Conservation (phyloP, 768 basidiomycete genomes). For the Auricularia auricula-judae region DNA sequence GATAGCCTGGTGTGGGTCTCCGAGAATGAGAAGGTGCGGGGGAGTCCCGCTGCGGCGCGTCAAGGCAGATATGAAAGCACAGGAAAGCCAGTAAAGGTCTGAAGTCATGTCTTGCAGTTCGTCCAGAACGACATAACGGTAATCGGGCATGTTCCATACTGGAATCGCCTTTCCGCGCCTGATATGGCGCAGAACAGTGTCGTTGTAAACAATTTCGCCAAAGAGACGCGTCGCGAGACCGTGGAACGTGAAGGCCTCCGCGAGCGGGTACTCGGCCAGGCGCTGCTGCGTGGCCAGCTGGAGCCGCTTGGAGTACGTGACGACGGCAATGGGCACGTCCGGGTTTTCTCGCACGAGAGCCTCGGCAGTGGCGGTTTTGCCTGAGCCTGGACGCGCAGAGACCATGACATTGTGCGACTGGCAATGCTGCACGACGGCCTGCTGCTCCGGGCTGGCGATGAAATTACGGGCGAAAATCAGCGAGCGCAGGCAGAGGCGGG, state of each 20-base stretch:
- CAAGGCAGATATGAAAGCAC: neutral
- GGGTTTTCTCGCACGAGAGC: neutral
- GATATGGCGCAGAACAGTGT: neutral
- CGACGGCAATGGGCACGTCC: neutral
- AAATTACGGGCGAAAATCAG: neutral
- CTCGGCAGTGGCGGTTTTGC: conserved; percentile 4
- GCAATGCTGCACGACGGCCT: neutral
- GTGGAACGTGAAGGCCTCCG: conserved; percentile 5
- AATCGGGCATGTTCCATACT: conserved; percentile 1
- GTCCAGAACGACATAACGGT: conserved; percentile 2
- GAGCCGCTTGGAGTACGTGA: conserved; percentile 5
- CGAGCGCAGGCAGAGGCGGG: neutral
- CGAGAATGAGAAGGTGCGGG: conserved; percentile 1
- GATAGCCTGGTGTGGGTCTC: conserved; percentile 3
- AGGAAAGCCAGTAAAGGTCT: conserved; percentile 5
- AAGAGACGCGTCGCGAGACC: conserved; percentile 2
- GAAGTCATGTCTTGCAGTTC: conserved; percentile 3
- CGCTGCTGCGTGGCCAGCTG: neutral
- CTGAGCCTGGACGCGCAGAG: conserved; percentile 5
- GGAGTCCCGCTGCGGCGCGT: neutral
- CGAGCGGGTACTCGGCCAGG: neutral
- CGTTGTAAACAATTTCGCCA: neutral
- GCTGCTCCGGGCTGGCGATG: neutral
- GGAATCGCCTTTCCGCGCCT: neutral
- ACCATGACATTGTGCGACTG: conserved; percentile 1